Base-by-base conservation (phyloP, 495 filamentous ascomycete genomes). In the Elaphomyces granulatus region DNA sequence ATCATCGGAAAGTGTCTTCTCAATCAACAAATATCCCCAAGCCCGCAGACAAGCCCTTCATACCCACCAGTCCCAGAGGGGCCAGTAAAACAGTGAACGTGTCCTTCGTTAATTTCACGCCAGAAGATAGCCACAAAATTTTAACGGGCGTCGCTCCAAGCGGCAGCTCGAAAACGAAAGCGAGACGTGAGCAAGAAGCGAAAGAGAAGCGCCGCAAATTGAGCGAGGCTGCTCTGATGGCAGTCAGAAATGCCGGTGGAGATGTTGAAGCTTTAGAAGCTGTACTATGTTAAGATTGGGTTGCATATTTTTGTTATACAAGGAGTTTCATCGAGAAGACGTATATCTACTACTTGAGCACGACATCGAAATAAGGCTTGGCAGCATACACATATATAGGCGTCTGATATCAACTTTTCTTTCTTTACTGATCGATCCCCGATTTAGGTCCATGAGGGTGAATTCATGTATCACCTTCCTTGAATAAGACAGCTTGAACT, bases 101-200 rank as follows among this genome's bases (percentile, higher is more conserved):
- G 31, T 77, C 75, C 1, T 98, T 98, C 50, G 83, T 93, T 40
- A 96, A 96, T 56, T 94, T 79, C 60, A 94, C 87, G n/a, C 75
- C 86, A 0, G 52, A 68, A 10, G 92, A 98, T 56, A 79, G 75
- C 54, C 64, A 69, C 26, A 76, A 78, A 53, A 83, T 98, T 15
- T 70, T 98, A 53, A 84, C 74, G 12, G 88, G 88, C 4, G 90
- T 98, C 8, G 90, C 90, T 37, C 90, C 90, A 10, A 82, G 76
- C 37, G 90, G 90, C 26, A 83, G 77, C 48, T 81, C 75, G 37
- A 95, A 96, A 70, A 98, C 90, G 19, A 95, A 94, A 53, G 86
- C 85, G 34, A 62, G 87, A 32, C 63, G 90, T 43, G 90, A 95
- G 62, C 75, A 80, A 51, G 87, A 92, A 64, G 85, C 85, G 8